A percentile compares a stretch with the other conserved stretches of the same genome.
Evolutionary conservation across 768 basidiomycete genomes (phyloP).

Genomic region (Antrodiella citrinella): DNA sequence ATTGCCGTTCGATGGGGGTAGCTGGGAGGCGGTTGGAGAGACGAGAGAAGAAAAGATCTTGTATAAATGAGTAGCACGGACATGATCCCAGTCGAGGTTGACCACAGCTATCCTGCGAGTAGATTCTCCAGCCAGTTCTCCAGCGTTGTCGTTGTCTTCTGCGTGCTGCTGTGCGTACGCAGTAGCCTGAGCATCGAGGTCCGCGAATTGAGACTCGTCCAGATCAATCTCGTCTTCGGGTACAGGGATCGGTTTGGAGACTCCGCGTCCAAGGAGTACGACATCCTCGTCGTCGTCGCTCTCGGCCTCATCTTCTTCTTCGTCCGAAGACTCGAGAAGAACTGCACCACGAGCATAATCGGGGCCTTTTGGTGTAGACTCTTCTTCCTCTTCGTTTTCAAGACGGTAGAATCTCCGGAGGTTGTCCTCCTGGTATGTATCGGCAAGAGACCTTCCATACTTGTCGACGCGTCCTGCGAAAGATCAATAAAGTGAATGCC

Average conservation of each 20-base stretch:
- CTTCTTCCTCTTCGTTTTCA: slow-evolving; percentile 35
- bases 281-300: slow-evolving; percentile 32
- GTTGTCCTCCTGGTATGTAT: slow-evolving; percentile 66
- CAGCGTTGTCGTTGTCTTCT: slow-evolving; percentile 36
- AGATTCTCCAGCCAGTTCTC: slow-evolving; percentile 29
- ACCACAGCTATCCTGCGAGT: slow-evolving; percentile 82
- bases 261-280: slow-evolving; percentile 42
- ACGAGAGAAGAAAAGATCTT: slow-evolving; percentile 88
- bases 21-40: slow-evolving; percentile 39
- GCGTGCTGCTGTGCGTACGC: slow-evolving; percentile 39
- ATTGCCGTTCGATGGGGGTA: slow-evolving; percentile 14
- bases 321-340: slow-evolving; percentile 81
- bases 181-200: slow-evolving; percentile 67
- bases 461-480: slow-evolving; percentile 77
- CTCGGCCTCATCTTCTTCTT: slow-evolving; percentile 41
- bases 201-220: slow-evolving; percentile 66
- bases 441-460: slow-evolving; percentile 70
- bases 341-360: slow-evolving; percentile 91
- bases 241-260: slow-evolving; percentile 33
- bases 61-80: slow-evolving; percentile 83
- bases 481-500: too few species aligned
- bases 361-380: slow-evolving; percentile 27
- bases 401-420: slow-evolving; percentile 78
- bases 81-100: slow-evolving; percentile 97
- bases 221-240: slow-evolving; percentile 61